A percentile compares a stretch with the other conserved stretches of the same genome.
Evolutionary conservation across 2,329 filamentous ascomycete species (phyloP).

Genomic region (Penicillium sp.): DNA sequence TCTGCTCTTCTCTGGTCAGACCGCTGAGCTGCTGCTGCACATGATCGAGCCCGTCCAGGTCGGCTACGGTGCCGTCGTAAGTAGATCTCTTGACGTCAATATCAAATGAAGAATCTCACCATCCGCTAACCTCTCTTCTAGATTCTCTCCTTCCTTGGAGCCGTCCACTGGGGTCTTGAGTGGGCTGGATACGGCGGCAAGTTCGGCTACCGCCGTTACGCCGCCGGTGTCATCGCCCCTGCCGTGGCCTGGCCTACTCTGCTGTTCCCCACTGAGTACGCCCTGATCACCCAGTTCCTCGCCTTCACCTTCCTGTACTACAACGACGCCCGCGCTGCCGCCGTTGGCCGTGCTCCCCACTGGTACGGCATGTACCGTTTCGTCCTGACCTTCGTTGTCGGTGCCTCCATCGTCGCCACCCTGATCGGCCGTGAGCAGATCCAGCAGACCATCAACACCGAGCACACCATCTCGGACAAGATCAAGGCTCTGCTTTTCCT

Average conservation of each 20-base stretch:
- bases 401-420: slow-evolving; percentile 77
- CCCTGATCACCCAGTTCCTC: slow-evolving; percentile 81
- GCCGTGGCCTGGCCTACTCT: slow-evolving; percentile 89
- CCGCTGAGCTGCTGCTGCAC: slow-evolving; percentile 72
- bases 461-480: slow-evolving; percentile 52
- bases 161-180: slow-evolving; percentile 92
- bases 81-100: slow-evolving; percentile 34
- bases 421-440: slow-evolving; percentile 83
- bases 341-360: slow-evolving; percentile 74
- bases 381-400: slow-evolving; percentile 87
- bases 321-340: slow-evolving; percentile 73
- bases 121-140: slow-evolving; percentile 36
- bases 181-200: slow-evolving; percentile 70
- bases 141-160: slow-evolving; percentile 93
- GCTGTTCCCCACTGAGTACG: slow-evolving; percentile 80
- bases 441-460: slow-evolving; percentile 41
- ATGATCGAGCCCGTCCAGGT: slow-evolving; percentile 85
- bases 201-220: slow-evolving; percentile 78
- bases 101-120: neutral
- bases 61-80: slow-evolving; percentile 82
- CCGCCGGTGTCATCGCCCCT: slow-evolving; percentile 78
- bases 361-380: slow-evolving; percentile 94
- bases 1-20: slow-evolving; percentile 70
- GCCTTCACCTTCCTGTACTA: slow-evolving; percentile 88
- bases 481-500: slow-evolving; percentile 57